Conservation (phyloP, 1,284 basidiomycete genomes). For the Boletus sp. region DNA sequence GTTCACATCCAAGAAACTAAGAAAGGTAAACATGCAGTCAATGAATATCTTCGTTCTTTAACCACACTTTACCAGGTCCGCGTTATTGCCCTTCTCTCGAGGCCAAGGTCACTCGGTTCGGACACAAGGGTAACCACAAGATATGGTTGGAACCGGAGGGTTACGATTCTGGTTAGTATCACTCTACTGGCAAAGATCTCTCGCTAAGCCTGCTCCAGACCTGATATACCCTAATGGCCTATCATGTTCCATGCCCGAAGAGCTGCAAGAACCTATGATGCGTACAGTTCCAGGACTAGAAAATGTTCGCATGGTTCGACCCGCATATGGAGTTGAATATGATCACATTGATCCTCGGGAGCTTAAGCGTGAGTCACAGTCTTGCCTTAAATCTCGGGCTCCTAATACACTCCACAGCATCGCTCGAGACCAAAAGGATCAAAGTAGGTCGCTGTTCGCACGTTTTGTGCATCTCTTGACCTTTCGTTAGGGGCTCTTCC, state of each 20-base stretch:
- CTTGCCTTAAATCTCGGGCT: not conserved
- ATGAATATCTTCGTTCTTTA: not conserved
- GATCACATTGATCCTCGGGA: slow-evolving; percentile 90
- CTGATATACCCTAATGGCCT: slow-evolving; percentile 89
- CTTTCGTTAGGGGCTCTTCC: slow-evolving; percentile 64
- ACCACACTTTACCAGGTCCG: slow-evolving; percentile 54
- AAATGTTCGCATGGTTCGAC: slow-evolving; percentile 75
- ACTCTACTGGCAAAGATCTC: not conserved
- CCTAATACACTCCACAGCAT: slow-evolving; percentile 45
- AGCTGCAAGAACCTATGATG: slow-evolving; percentile 77
- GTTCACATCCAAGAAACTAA: slow-evolving; percentile 86
- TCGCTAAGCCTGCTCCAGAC: slow-evolving; percentile 39
- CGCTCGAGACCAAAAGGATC: slow-evolving; percentile 83
- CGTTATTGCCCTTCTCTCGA: slow-evolving; percentile 91
- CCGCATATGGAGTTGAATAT: slow-evolving; percentile 92
- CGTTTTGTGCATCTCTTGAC: not conserved
- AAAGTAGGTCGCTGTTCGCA: slow-evolving; percentile 38
- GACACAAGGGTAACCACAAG: slow-evolving; percentile 66
- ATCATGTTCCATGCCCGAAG: slow-evolving; percentile 83
- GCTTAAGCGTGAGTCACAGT: slow-evolving; percentile 53
- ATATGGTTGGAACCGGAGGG: slow-evolving; percentile 94
- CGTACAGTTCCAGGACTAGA: slow-evolving; percentile 83
- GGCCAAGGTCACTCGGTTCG: slow-evolving; percentile 80
- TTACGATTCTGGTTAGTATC: slow-evolving; percentile 69
- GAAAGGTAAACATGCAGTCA: slow-evolving; percentile 50